Percentiles rank a stretch among this genome's conserved stretches.
These are phyloP conservation scores for Mucor lusitanicus DNA, from an alignment of 371 early-diverging fungal genomes.

Conservation along the genomic window DNA sequence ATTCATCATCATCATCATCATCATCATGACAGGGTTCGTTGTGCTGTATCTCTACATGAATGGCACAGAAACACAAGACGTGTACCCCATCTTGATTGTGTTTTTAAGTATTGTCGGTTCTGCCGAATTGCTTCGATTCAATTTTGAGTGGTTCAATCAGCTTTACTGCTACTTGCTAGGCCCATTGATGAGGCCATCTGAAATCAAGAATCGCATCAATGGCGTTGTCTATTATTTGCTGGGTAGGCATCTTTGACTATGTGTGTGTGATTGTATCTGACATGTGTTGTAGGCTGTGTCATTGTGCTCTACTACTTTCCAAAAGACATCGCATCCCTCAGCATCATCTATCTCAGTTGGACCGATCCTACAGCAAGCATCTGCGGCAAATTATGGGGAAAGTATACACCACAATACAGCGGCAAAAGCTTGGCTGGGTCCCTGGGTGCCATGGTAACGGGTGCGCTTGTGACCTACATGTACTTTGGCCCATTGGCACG, in stretches of 20 bases:
- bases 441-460: slow-evolving; percentile 41
- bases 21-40: slow-evolving; percentile 40
- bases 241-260: slow-evolving; percentile 20
- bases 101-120: slow-evolving; percentile 34
- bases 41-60: slow-evolving; percentile 38
- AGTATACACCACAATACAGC: slow-evolving; percentile 46
- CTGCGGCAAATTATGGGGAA: slow-evolving; percentile 52
- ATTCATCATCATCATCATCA: too few species aligned
- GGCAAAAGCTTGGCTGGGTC: slow-evolving; percentile 57
- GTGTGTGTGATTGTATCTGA: not conserved
- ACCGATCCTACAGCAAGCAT: slow-evolving; percentile 58
- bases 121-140: slow-evolving; percentile 49
- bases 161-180: slow-evolving; percentile 49
- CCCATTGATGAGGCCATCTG: slow-evolving; percentile 53
- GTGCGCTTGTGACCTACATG: slow-evolving; percentile 42
- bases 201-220: slow-evolving; percentile 42
- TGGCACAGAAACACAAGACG: slow-evolving; percentile 30
- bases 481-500: slow-evolving; percentile 35
- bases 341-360: slow-evolving; percentile 59
- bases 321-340: slow-evolving; percentile 52
- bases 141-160: slow-evolving; percentile 44
- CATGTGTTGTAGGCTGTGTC: slow-evolving; percentile 34
- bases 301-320: slow-evolving; percentile 47
- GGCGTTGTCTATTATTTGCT: slow-evolving; percentile 56
- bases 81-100: slow-evolving; percentile 35